Conservation (phyloP, 2,329 filamentous ascomycete genomes). For the Zasmidium citrigriseum region DNA sequence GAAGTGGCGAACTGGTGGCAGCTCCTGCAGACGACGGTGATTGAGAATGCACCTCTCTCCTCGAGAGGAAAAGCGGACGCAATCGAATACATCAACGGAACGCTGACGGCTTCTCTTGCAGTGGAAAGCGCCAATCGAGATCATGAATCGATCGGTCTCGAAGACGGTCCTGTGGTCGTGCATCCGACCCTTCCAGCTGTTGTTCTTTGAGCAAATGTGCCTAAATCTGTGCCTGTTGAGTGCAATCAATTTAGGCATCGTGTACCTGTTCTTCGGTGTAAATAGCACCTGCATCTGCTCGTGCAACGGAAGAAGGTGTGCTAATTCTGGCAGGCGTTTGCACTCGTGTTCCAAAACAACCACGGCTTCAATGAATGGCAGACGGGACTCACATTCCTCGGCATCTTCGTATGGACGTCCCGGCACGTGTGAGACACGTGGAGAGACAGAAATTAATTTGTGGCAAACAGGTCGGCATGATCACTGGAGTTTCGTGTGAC, state of each 20-base stretch:
- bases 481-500: slow-evolving; percentile 62
- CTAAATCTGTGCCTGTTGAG: slow-evolving; percentile 79
- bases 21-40: neutral
- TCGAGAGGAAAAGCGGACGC: neutral
- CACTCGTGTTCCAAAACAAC: slow-evolving; percentile 72
- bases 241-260: slow-evolving; percentile 79
- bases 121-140: slow-evolving; percentile 78
- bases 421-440: slow-evolving; percentile 5
- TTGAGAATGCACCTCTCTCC: neutral
- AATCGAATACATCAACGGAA: neutral
- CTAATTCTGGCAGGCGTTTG: slow-evolving; percentile 60
- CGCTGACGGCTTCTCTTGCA: slow-evolving; percentile 34
- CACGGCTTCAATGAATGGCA: slow-evolving; percentile 71
- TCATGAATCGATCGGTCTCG: slow-evolving; percentile 65
- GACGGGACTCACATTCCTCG: slow-evolving; percentile 73
- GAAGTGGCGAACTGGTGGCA: no score
- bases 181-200: slow-evolving; percentile 72
- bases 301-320: neutral
- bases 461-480: slow-evolving; percentile 63
- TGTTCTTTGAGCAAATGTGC: slow-evolving; percentile 76
- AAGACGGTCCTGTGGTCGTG: slow-evolving; percentile 54
- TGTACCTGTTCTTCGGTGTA: slow-evolving; percentile 79
- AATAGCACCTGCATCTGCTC: slow-evolving; percentile 2
- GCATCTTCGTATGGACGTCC: slow-evolving; percentile 50
- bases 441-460: slow-evolving; percentile 2